Evolutionary conservation across 2,329 filamentous ascomycete genomes (phyloP).

Genomic region (Trichoderma simmonsii): DNA sequence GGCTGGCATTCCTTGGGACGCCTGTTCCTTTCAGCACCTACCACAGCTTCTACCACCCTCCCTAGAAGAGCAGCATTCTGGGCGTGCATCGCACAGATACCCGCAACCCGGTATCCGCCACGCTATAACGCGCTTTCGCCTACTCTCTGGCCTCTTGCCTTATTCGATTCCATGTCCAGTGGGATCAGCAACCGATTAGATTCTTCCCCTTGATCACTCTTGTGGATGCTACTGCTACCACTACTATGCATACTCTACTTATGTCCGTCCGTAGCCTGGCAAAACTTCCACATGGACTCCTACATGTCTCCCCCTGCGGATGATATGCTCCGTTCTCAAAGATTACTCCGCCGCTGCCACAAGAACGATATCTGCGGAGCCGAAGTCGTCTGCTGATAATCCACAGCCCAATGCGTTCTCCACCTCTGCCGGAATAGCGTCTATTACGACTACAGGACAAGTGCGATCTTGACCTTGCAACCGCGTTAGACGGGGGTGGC

Average conservation of each 20-base stretch:
- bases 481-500: background rate
- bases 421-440: constrained; percentile 5
- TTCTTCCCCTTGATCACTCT: background rate
- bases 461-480: background rate
- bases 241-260: background rate
- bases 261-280: background rate
- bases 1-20: constrained; percentile 1
- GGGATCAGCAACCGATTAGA: background rate
- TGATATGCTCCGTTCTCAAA: constrained; percentile 11
- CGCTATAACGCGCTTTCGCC: background rate
- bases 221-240: background rate
- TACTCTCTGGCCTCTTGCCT: background rate
- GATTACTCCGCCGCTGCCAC: background rate
- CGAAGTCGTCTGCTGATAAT: constrained; percentile 10
- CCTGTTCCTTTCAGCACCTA: constrained; percentile 6
- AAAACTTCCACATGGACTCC: background rate
- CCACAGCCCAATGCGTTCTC: background rate
- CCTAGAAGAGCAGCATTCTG: background rate
- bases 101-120: constrained; percentile 13
- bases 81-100: background rate
- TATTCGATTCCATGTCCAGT: background rate
- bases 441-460: background rate
- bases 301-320: background rate
- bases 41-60: background rate
- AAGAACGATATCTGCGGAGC: constrained; percentile 8